Evolutionary conservation across 2,329 filamentous ascomycete species (phyloP).

Genomic region (Alternaria gaisen): DNA sequence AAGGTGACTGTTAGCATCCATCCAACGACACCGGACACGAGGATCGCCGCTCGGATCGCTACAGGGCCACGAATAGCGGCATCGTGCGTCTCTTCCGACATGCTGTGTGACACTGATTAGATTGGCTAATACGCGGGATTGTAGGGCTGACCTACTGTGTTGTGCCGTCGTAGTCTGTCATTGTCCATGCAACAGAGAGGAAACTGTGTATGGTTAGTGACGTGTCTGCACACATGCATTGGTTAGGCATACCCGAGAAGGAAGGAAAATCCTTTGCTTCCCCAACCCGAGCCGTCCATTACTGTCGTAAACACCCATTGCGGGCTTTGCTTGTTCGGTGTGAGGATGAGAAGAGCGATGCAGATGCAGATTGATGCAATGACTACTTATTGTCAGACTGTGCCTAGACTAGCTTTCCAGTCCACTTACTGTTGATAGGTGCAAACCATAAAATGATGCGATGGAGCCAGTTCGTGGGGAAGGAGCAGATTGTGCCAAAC

Average conservation of each 20-base stretch:
- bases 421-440: slow-evolving; percentile 66
- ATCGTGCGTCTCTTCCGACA: slow-evolving; percentile 73
- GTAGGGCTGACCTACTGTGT: slow-evolving; percentile 61
- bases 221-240: background rate
- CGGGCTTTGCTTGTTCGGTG: slow-evolving; percentile 66
- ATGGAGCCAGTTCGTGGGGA: slow-evolving; percentile 68
- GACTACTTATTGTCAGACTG: slow-evolving; percentile 48
- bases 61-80: slow-evolving; percentile 67
- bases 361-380: slow-evolving; percentile 68
- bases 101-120: slow-evolving; percentile 53
- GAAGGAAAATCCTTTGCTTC: slow-evolving; percentile 68
- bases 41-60: slow-evolving; percentile 67
- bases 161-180: slow-evolving; percentile 74
- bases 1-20: slow-evolving; percentile 70
- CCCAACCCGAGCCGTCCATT: slow-evolving; percentile 70
- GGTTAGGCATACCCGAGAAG: slow-evolving; percentile 61
- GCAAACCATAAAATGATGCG: slow-evolving; percentile 71
- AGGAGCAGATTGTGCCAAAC: slow-evolving; percentile 68
- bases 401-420: background rate
- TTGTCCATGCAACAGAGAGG: slow-evolving; percentile 68
- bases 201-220: slow-evolving; percentile 50
- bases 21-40: slow-evolving; percentile 67
- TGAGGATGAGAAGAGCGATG: slow-evolving; percentile 65
- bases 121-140: slow-evolving; percentile 29
- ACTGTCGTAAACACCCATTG: slow-evolving; percentile 69